Percentiles rank a stretch among this genome's conserved stretches.
phyloP scores from a whole-genome alignment of 2,329 filamentous ascomycete species.

The Arthrobotrys iridis region DNA sequence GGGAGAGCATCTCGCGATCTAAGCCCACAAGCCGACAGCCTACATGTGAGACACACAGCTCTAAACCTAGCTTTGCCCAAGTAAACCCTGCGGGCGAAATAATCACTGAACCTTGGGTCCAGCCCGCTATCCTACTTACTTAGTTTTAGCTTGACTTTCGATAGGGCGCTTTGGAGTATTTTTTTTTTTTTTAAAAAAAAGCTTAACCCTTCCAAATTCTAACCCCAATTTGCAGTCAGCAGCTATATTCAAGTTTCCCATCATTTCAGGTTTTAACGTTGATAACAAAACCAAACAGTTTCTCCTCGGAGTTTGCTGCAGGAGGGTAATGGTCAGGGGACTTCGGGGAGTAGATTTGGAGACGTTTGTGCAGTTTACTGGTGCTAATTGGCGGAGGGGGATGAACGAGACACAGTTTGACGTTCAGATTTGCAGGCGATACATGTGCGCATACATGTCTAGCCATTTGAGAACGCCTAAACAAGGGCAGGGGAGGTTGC shows the following conservation, averaged over 20 bases:
- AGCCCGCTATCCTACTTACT: conserved; percentile 37
- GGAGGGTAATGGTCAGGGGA: neutral
- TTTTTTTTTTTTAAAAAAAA: no score
- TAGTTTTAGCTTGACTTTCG: conserved; percentile 17
- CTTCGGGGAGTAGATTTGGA: neutral
- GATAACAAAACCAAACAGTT: neutral
- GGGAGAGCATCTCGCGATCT: conserved; percentile 16
- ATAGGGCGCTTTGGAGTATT: conserved; percentile 29
- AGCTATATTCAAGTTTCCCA: conserved; percentile 24
- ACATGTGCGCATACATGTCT: neutral
- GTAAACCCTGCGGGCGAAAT: conserved; percentile 10
- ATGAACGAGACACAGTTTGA: conserved; percentile 6
- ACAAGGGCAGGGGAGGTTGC: neutral
- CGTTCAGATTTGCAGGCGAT: neutral
- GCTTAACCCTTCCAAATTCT: conserved; percentile 34
- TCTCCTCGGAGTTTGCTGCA: conserved; percentile 16
- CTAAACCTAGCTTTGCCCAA: conserved; percentile 5
- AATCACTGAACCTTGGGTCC: conserved; percentile 22
- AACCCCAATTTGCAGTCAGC: conserved; percentile 21
- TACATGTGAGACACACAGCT: conserved; percentile 21
- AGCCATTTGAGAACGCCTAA: conserved; percentile 1
- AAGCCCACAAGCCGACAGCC: conserved; percentile 10
- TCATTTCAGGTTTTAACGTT: conserved; percentile 25
- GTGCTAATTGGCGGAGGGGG: conserved; percentile 2
- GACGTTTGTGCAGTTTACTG: neutral